Base-by-base conservation (phyloP, 352 stramenopile species). In the Phytophthora sp. region DNA sequence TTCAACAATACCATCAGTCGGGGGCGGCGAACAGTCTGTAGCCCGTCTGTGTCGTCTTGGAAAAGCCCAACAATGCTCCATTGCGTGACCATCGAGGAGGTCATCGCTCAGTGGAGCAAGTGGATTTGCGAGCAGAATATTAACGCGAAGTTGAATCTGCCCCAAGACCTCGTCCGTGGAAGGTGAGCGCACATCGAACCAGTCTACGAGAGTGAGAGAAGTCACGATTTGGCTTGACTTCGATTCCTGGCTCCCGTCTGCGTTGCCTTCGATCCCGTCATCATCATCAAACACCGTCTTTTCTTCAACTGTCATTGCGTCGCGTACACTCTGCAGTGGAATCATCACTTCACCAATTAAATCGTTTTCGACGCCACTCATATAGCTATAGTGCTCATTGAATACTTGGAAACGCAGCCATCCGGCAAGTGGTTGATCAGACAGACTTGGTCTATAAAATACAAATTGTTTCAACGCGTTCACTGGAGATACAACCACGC, bases 401-500 rank as follows among this genome's bases (percentile, higher is more conserved):
- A 75, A 91, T 12, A 94, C 75, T 71, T 94, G 80, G 6, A 94
- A 82, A 26, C 80, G 82, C 21, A 94, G 57, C 83, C 83, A 94
- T 6, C 86, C 86, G 6, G 53, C 65, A 4, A 94, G 55, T 20
- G 82, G 69, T 27, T 73, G 64, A 21, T 69, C 55, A 20, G 29
- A 60, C 6, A 71, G 50, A 20, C 64, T 82, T 24, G 70, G 78
- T 15, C 82, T 70, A 66, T 91, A 94, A 55, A 91, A 92, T 33
- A 91, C 50, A 62, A 94, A 91, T 44, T 94, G 76, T 36, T 92
- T 94, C 20, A 92, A 57, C 24, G 76, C 73, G 46, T 93, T 93
- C 23, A 91, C 81, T 2, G 57, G 67, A 6, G 79, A 91, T 29
- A 90, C 63, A 15, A 89, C 80, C 3, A 91, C 66, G 31, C 81